Conservation (phyloP, 2,329 filamentous ascomycete species). For the Claviceps arundinis region DNA sequence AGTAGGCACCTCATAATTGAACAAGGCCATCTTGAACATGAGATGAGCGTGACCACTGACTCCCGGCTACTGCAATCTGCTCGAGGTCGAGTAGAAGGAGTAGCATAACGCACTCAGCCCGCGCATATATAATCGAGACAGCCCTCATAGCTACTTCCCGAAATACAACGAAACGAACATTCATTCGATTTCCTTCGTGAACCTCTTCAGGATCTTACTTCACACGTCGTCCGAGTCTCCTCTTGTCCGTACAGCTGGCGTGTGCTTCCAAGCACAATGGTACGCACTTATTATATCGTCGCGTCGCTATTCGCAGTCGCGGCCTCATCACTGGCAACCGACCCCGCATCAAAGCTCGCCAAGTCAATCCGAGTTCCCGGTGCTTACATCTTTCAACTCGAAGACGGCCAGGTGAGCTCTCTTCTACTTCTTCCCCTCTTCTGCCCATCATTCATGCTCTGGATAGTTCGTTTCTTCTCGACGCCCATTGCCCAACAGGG, state of each 20-base stretch:
- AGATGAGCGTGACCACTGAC: too few species aligned
- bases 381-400: slow-evolving; percentile 12
- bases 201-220: too few species aligned
- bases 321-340: slow-evolving; percentile 5
- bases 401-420: slow-evolving; percentile 8
- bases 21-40: too few species aligned
- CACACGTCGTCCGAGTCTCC: too few species aligned
- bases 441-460: background rate
- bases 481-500: background rate
- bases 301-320: slow-evolving; percentile 8
- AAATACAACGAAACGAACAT: background rate
- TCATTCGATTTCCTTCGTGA: too few species aligned
- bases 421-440: background rate
- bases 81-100: background rate
- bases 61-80: background rate
- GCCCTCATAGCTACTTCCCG: background rate
- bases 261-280: slow-evolving; percentile 5
- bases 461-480: background rate
- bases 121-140: background rate
- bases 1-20: too few species aligned
- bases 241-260: background rate
- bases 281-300: slow-evolving; percentile 7
- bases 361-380: slow-evolving; percentile 6
- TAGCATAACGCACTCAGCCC: background rate
- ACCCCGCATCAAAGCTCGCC: too few species aligned